Conservation (phyloP, 2,329 filamentous ascomycete genomes). For the Venturia carpophila region DNA sequence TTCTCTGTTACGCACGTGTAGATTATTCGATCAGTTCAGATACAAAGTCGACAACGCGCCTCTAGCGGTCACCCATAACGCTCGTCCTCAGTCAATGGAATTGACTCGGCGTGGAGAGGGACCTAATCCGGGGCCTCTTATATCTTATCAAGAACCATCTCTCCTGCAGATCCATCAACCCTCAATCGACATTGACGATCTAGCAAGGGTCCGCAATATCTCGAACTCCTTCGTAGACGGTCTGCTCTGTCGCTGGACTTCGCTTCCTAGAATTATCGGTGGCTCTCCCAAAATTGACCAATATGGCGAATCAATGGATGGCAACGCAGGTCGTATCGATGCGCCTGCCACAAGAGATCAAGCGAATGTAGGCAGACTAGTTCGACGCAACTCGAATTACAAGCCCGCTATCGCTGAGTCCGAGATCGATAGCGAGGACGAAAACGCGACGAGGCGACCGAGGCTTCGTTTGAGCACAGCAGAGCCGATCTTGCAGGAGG, state of each 20-base stretch:
- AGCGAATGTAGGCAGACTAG: constrained; percentile 1
- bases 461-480: constrained; percentile 9
- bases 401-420: constrained; percentile 12
- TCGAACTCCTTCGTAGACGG: constrained; percentile 16
- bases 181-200: constrained; percentile 23
- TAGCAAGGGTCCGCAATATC: constrained; percentile 20
- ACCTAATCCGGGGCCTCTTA: constrained; percentile 25
- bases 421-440: constrained; percentile 10
- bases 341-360: background rate
- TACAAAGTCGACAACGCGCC: constrained; percentile 14
- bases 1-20: constrained; percentile 26
- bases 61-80: constrained; percentile 15
- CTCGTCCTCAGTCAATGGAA: constrained; percentile 11
- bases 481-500: constrained; percentile 8
- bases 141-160: constrained; percentile 27
- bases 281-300: background rate
- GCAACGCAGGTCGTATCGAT: background rate
- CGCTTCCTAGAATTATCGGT: constrained; percentile 10
- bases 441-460: background rate
- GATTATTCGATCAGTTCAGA: constrained; percentile 22
- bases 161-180: constrained; percentile 25
- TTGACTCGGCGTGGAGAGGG: constrained; percentile 23
- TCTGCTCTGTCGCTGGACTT: constrained; percentile 18
- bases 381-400: constrained; percentile 5
- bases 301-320: background rate